A percentile compares a stretch with the other conserved stretches of the same genome.
These are phyloP conservation scores for Takashimella koratensis DNA, from an alignment of 1,284 basidiomycete genomes.

Conservation along the genomic window DNA sequence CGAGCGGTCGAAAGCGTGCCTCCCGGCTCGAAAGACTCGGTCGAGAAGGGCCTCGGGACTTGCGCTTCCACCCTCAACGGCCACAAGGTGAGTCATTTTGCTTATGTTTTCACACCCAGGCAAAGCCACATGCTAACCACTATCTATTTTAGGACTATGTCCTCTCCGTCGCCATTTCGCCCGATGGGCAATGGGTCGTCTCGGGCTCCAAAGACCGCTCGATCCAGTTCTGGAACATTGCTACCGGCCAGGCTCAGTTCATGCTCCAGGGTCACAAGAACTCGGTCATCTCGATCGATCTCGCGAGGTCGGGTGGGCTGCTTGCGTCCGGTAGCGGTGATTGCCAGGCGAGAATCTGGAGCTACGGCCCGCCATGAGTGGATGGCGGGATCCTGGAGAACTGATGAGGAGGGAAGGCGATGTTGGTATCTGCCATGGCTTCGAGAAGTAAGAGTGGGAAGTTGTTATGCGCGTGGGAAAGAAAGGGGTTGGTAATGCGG, in stretches of 20 bases:
- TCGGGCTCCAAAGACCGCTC: constrained; percentile 87
- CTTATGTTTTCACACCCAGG: no score
- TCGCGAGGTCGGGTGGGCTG: constrained; percentile 68
- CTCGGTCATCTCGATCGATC: constrained; percentile 80
- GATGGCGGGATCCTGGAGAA: background rate
- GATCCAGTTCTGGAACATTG: constrained; percentile 83
- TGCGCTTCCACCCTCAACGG: constrained; percentile 77
- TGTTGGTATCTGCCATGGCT: no score
- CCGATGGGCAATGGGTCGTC: constrained; percentile 82
- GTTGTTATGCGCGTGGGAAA: no score
- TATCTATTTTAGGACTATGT: constrained; percentile 53
- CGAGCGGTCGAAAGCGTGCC: constrained; percentile 32
- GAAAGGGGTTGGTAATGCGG: no score
- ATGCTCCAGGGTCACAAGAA: constrained; percentile 89
- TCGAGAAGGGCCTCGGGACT: constrained; percentile 52
- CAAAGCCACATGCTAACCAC: no score
- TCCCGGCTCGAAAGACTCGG: constrained; percentile 29
- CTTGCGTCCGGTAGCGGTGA: constrained; percentile 85
- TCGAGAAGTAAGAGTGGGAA: no score
- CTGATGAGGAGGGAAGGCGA: background rate
- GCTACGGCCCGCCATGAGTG: constrained; percentile 35
- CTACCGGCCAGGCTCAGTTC: constrained; percentile 68
- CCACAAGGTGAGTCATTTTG: constrained; percentile 65
- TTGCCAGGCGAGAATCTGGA: constrained; percentile 75
- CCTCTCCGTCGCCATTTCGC: constrained; percentile 62